Evolutionary conservation across 2,329 filamentous ascomycete species (phyloP), one percentile per base, ranked within the genome.

Genomic region (Pezicula carpinea): DNA sequence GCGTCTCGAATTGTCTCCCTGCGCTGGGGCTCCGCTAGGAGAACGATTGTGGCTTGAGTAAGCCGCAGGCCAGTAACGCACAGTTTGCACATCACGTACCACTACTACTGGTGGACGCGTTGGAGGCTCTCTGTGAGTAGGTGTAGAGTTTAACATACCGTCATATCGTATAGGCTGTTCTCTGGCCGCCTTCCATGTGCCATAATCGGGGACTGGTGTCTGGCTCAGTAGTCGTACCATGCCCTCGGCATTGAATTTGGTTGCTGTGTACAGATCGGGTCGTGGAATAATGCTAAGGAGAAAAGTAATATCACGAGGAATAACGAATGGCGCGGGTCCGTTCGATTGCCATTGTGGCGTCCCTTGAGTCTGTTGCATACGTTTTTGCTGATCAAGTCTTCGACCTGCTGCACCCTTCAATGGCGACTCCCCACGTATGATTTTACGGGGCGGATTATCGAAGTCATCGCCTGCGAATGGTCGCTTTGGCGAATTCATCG

Each of bases 321-420:
- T 76, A 1, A 87, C 82, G 3, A 85, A 77, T 10, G 82, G 76
- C 21, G 72, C 56, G 26, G 62, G 39, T 4, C 44, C 56, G 3
- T 64, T 59, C 17, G 58, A 61, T 53, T 57, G 66, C 62, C 58
- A 62, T 15, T 51, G 58, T 14, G 63, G 53, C 22, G 61, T 58
- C 11, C 67, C 66, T 53, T 73, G 72, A 11, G 72, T 71, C 54
- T 79, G 79, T 57, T 77, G 81, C 5, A 82, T 75, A 43, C 81
- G 77, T 62, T 59, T 67, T 50, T 61, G 72, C 62, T 93, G 87
- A 59, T 93, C 89, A 18, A 95, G 75, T 31, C 91, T 84, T 47
- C 91, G 84, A 21, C 89, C 89, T 32, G 92, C 89, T 1, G 89
- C 88, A 13, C 89, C 89, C 65, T 97, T 99, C 32, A 97, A 76